These are phyloP conservation scores for Psidium guajava DNA, from an alignment of 345 rosid genomes.

Conservation along the genomic window DNA sequence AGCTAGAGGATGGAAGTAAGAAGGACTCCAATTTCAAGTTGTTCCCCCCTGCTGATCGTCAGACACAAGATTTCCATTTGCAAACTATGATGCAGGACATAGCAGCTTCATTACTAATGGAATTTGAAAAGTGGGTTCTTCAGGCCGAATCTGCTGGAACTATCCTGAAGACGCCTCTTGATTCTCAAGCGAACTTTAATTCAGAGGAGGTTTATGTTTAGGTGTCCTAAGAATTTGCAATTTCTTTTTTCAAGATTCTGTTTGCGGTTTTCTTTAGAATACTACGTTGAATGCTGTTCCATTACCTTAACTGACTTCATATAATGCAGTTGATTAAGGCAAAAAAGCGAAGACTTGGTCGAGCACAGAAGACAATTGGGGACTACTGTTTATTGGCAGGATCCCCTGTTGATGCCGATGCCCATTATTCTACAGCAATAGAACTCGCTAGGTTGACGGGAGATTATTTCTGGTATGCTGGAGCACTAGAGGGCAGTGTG, in stretches of 20 bases:
- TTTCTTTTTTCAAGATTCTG: neutral
- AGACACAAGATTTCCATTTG: slow-evolving; percentile 80
- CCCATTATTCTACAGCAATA: slow-evolving; percentile 85
- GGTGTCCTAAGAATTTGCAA: slow-evolving; percentile 75
- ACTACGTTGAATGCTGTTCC: neutral
- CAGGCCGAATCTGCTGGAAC: slow-evolving; percentile 90
- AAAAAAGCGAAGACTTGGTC: slow-evolving; percentile 84
- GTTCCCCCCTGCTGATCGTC: slow-evolving; percentile 87
- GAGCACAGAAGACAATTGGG: slow-evolving; percentile 98
- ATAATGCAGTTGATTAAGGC: slow-evolving; percentile 86
- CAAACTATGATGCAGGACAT: slow-evolving; percentile 98
- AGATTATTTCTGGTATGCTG: slow-evolving; percentile 95
- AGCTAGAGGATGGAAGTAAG: slow-evolving; percentile 76
- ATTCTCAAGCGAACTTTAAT: slow-evolving; percentile 96
- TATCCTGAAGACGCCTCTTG: slow-evolving; percentile 87
- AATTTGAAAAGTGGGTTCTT: slow-evolving; percentile 92
- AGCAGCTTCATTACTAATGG: slow-evolving; percentile 86
- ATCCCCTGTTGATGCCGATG: slow-evolving; percentile 98
- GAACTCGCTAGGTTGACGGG: slow-evolving; percentile 85
- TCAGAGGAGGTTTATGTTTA: slow-evolving; percentile 98
- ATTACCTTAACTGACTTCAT: slow-evolving; percentile 3
- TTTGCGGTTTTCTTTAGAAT: neutral
- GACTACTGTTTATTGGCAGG: slow-evolving; percentile 97
- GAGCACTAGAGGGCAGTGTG: slow-evolving; percentile 95
- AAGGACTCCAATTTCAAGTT: slow-evolving; percentile 51